phyloP scores from a whole-genome alignment of 208 protist genomes.

The Trypanosoma caninum region DNA sequence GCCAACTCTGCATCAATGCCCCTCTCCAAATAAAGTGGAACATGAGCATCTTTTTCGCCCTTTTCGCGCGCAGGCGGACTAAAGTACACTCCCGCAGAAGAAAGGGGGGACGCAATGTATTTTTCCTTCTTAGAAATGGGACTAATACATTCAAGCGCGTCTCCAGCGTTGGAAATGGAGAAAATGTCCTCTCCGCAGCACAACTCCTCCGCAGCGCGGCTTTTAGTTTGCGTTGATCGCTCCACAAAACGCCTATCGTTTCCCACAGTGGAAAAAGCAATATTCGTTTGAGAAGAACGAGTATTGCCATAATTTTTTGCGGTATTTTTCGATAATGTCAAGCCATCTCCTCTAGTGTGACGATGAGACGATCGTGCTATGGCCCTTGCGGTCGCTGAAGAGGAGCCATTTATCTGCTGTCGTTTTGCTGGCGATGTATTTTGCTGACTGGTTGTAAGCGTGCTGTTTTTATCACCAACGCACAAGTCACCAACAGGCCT shows the following conservation, averaged over 20 bases:
- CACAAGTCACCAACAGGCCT: not conserved
- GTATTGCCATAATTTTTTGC: not conserved
- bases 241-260: not conserved
- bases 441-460: no score
- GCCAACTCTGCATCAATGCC: conserved; percentile 7
- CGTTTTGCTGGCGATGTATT: no score
- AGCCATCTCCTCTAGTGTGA: no score
- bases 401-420: no score
- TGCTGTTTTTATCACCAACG: not conserved
- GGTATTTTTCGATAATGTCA: no score
- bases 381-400: no score
- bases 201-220: not conserved
- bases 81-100: not conserved
- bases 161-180: not conserved
- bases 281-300: no score
- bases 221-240: conserved; percentile 15
- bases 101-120: conserved; percentile 7
- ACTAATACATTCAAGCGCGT: conserved; percentile 16
- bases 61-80: not conserved
- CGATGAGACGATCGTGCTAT: no score
- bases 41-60: not conserved
- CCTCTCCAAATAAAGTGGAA: conserved; percentile 7
- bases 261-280: no score
- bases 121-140: conserved; percentile 9
- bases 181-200: not conserved